Evolutionary conservation across 805 yeast genomes (phyloP).

Genomic region (Candida chauliodis): DNA sequence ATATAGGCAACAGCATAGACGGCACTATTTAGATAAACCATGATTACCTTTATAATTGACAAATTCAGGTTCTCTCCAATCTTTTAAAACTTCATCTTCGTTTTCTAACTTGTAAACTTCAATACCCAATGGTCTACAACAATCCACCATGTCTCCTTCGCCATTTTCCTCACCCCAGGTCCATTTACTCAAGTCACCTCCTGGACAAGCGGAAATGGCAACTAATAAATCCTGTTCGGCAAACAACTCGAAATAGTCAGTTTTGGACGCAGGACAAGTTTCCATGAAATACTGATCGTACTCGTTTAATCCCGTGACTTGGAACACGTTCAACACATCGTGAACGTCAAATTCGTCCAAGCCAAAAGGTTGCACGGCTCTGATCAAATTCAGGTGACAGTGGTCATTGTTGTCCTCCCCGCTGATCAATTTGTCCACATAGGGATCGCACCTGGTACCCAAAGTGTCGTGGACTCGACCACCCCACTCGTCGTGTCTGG

Average conservation of each 20-base stretch:
- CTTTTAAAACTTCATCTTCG: conserved; percentile 36
- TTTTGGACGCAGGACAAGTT: conserved; percentile 58
- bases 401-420: conserved; percentile 66
- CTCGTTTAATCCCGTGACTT: conserved; percentile 63
- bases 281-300: conserved; percentile 69
- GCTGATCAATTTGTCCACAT: conserved; percentile 58
- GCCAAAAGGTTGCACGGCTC: conserved; percentile 58
- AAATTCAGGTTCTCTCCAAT: conserved; percentile 51
- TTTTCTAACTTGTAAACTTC: conserved; percentile 57
- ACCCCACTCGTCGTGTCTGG: conserved; percentile 62
- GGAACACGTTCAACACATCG: conserved; percentile 67
- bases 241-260: conserved; percentile 62
- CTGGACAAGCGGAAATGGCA: conserved; percentile 67
- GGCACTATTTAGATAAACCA: conserved; percentile 40
- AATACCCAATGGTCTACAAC: conserved; percentile 61
- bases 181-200: conserved; percentile 66
- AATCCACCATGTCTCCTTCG: conserved; percentile 51
- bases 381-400: conserved; percentile 61
- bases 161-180: conserved; percentile 64
- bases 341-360: conserved; percentile 65
- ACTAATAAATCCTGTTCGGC: conserved; percentile 64
- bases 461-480: conserved; percentile 63
- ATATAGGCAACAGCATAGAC: conserved; percentile 45
- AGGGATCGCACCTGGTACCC: conserved; percentile 70
- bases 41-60: conserved; percentile 56